phyloP scores from a whole-genome alignment of 768 basidiomycete species.

The Trametes gibbosa region DNA sequence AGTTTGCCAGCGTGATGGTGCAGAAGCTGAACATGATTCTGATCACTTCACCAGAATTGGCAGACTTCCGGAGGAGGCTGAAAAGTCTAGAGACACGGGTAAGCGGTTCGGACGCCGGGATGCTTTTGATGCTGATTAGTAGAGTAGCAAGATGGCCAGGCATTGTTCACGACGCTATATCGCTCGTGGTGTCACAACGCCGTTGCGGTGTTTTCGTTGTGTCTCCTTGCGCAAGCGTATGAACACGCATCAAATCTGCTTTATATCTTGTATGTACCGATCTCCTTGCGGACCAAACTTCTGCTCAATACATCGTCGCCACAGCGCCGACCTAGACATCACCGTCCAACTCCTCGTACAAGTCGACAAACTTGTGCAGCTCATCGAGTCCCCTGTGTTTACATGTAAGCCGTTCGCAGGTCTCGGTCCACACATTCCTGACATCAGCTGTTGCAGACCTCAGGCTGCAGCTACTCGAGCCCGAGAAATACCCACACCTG shows the following conservation, averaged over 20 bases:
- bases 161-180: constrained; percentile 89
- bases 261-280: constrained; percentile 78
- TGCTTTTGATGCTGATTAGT: not conserved
- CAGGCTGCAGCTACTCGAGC: constrained; percentile 92
- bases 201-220: constrained; percentile 93
- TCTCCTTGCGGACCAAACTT: not conserved
- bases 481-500: constrained; percentile 92
- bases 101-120: constrained; percentile 28
- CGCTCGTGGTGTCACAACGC: constrained; percentile 99
- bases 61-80: constrained; percentile 88
- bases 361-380: constrained; percentile 95
- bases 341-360: constrained; percentile 94
- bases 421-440: not conserved
- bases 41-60: constrained; percentile 94
- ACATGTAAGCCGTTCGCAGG: constrained; percentile 60
- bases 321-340: constrained; percentile 92
- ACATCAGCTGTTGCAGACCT: constrained; percentile 47
- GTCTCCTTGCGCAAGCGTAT: constrained; percentile 95
- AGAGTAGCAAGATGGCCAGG: constrained; percentile 88
- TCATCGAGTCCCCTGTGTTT: constrained; percentile 98
- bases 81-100: constrained; percentile 94
- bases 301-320: not conserved
- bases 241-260: constrained; percentile 97
- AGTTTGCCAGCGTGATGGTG: constrained; percentile 96
- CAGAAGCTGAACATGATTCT: constrained; percentile 96